Base-by-base conservation (phyloP, 2,329 filamentous ascomycete genomes). In the Fusarium denticulatum region DNA sequence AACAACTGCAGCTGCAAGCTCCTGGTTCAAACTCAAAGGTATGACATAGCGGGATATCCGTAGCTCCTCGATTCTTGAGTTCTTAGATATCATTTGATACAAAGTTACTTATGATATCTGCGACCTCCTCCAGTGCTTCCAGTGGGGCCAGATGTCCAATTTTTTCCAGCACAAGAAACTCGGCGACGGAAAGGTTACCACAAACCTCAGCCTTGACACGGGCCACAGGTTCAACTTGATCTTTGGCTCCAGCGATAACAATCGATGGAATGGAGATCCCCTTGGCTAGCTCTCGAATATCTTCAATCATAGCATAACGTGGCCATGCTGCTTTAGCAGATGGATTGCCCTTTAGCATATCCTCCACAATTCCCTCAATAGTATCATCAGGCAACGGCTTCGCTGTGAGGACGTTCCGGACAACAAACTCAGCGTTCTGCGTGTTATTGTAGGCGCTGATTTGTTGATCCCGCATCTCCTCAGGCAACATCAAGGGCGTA, bases 1-100 rank as follows among this genome's bases (percentile, higher is more conserved):
- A n/a, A n/a, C n/a, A n/a, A n/a, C n/a, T n/a, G n/a, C n/a, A n/a
- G n/a, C n/a, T n/a, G n/a, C n/a, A n/a, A n/a, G n/a, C n/a, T n/a
- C n/a, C n/a, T n/a, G n/a, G n/a, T n/a, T 28, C 7, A 7, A 28
- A 28, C 7, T 28, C 3, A 7, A 6, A 28, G 7, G 28, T 28
- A 28, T 7, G 7, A 28, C 7, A 28, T 7, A 28, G 28, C 11
- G 4, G 32, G 32, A 32, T 32, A 5, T 5, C 32, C 32, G 2
- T 32, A 32, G 4, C 13, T 32, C 13, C 32, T 14, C 32, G 12
- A 6, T 14, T 40, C 1, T 14, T 46, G 4, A 28, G 12, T 1
- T 11, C 20, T 30, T 50, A 34, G 15, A 14, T 32, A 0, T 1
- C 4, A 1, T 3, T 7, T 2, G 16, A 34, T 7, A 16, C 2